Evolutionary conservation across 441 rosid species (phyloP), one percentile per base, ranked within the genome.

Genomic region (Mallotus japonicus): DNA sequence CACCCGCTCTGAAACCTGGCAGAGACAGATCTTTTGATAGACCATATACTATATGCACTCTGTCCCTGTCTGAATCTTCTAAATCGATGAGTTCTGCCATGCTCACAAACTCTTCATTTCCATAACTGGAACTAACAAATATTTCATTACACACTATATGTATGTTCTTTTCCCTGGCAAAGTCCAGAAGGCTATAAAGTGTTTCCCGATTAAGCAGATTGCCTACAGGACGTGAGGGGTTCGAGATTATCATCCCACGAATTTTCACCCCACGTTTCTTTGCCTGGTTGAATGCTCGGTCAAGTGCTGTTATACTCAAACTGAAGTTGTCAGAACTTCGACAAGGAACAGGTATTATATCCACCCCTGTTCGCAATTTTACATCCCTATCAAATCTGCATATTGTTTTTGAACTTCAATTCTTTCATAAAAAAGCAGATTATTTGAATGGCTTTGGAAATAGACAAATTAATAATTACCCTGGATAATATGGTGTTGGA

Each of bases 291-390:
- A 84, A 95, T 28, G 91, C 95, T 85, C 82, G 92, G 71, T 95
- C 96, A 16, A 95, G 87, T 32, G 96, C 91, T 22, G 87, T 83
- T 69, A 91, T 84, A 54, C 91, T 88, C 53, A 85, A 71, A 67
- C 62, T 75, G 85, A 95, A 91, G 62, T 84, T 84, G 74, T 92
- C 96, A 14, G 96, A 82, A 58, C 95, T 90, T 72, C 92, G 85
- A 77, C 97, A 91, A 60, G 91, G 97, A 71, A 92, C 95, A 1
- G 89, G 95, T 63, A 92, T 87, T 78, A 95, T 82, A 65, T 91
- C 96, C 37, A 88, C 93, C 62, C 97, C 99, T 6, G 97, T 88
- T 78, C 96, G 84, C 97, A 96, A 95, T 69, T 88, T 95, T 54
- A 95, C 71, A 84, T 91, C 96, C 76, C 88, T 81, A 81, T 89